Evolutionary conservation across 179 eudicot genomes (phyloP).

Genomic region (Silene vulgaris): DNA sequence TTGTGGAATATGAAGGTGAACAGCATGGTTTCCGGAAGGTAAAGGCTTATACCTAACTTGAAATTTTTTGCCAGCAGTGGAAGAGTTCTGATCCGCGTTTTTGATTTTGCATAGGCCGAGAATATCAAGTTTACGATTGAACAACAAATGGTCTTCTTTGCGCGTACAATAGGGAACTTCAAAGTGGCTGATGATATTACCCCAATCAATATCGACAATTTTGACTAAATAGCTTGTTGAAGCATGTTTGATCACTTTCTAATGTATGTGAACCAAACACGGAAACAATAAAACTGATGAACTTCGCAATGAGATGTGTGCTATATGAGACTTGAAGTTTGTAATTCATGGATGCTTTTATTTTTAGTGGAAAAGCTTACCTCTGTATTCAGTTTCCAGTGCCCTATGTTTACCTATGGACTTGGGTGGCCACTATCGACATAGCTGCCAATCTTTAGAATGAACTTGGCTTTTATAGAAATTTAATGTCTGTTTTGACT

Average conservation of each 20-base stretch:
- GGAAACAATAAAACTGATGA: background rate
- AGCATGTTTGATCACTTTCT: conserved; percentile 3
- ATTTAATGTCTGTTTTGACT: background rate
- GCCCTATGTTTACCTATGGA: background rate
- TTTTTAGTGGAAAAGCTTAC: background rate
- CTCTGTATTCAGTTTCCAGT: background rate
- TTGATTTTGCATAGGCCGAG: conserved; percentile 58
- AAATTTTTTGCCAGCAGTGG: background rate
- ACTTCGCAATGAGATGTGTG: background rate
- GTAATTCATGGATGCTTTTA: background rate
- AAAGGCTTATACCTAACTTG: conserved; percentile 1
- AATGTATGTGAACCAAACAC: background rate
- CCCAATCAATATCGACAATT: conserved; percentile 77
- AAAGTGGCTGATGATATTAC: conserved; percentile 71
- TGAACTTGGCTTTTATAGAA: background rate
- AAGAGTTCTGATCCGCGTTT: conserved; percentile 10
- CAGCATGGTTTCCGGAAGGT: conserved; percentile 97
- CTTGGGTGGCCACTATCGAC: background rate
- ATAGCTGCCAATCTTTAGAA: background rate
- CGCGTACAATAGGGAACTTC: conserved; percentile 71
- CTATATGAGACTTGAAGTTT: background rate
- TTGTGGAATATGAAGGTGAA: conserved; percentile 93
- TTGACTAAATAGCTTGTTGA: conserved; percentile 38
- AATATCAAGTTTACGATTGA: conserved; percentile 82
- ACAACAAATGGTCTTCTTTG: conserved; percentile 95